A percentile compares a stretch with the other conserved stretches of the same genome.
phyloP scores from a whole-genome alignment of 805 yeast species.

The Saturnispora besseyi region DNA sequence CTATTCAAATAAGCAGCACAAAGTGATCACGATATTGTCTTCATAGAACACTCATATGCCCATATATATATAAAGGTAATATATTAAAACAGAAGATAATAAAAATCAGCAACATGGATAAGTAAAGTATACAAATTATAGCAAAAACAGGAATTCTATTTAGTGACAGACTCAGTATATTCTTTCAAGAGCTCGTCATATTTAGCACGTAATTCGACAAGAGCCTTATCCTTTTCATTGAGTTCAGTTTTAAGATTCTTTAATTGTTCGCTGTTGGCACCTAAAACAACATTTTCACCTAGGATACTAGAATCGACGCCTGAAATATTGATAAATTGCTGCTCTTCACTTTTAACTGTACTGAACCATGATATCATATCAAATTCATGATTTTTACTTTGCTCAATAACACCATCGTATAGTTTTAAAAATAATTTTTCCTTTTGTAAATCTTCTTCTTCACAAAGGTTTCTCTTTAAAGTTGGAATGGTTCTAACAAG shows the following conservation, averaged over 20 bases:
- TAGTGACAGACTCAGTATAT: constrained; percentile 9
- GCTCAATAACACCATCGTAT: constrained; percentile 10
- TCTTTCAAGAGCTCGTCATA: constrained; percentile 15
- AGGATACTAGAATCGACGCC: constrained; percentile 28
- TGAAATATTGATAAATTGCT: constrained; percentile 38
- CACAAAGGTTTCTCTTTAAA: constrained; percentile 51
- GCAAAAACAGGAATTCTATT: not conserved
- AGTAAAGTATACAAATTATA: no score
- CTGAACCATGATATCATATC: constrained; percentile 44
- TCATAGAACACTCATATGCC: no score
- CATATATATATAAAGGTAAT: no score
- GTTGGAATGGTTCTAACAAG: constrained; percentile 43
- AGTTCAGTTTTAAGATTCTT: constrained; percentile 9
- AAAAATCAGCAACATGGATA: not conserved
- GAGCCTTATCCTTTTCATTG: constrained; percentile 8
- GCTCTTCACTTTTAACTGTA: constrained; percentile 41
- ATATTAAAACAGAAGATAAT: not conserved
- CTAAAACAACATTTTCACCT: constrained; percentile 5
- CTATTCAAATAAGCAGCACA: no score
- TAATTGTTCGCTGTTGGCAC: constrained; percentile 3
- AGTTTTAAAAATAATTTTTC: constrained; percentile 37
- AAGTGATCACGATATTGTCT: no score
- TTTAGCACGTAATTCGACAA: constrained; percentile 9
- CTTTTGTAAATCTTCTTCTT: constrained; percentile 30
- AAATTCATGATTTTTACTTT: constrained; percentile 17